Evolutionary conservation across 163 green algal species (phyloP), one percentile per base, ranked within the genome.

Genomic region (Chloroidium sp.): DNA sequence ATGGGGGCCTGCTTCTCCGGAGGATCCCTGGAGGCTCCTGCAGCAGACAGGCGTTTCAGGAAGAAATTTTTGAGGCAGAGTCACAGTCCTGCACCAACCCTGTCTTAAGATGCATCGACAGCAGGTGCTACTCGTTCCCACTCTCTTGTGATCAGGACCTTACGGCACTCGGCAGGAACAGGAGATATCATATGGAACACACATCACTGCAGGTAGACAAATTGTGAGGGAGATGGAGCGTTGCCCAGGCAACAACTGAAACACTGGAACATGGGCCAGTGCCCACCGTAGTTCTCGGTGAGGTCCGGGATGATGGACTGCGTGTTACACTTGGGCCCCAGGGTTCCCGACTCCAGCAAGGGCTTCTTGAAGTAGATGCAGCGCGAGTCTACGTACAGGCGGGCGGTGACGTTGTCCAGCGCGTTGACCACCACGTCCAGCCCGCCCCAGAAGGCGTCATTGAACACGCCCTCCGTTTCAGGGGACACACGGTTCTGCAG

Each of bases 361-460:
- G 96, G 95, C 90, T 98, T 97, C 82, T 88, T 80, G 86, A 98
- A 99, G 91, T 99, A 99, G n/a, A 99, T 95, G 85, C 94, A 99
- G 80, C 95, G 93, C 3, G 86, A 91, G 91, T 99, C 96, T n/a
- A 99, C 96, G 85, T 99, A 99, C 76, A 99, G 89, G 14, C 92
- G 82, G 60, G 84, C 84, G 64, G 76, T 85, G 60, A 99, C 93
- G 85, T 99, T 99, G 88, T 99, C 96, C 79, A 99, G 90, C 10
- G 96, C 96, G 84, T 99, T 99, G 2, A 99, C 91, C 12, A 99
- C 93, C 4, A 98, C 75, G 78, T 98, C 93, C 62, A 97, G 75
- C 61, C 82, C 82, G 69, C 92, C 82, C 96, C 96, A 99, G 89
- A 98, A 99, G 4, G 67, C 81, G 86, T 99, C 96, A 80, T 99